Base-by-base conservation (phyloP, 2,329 filamentous ascomycete genomes). In the Macrophomina phaseolina region DNA sequence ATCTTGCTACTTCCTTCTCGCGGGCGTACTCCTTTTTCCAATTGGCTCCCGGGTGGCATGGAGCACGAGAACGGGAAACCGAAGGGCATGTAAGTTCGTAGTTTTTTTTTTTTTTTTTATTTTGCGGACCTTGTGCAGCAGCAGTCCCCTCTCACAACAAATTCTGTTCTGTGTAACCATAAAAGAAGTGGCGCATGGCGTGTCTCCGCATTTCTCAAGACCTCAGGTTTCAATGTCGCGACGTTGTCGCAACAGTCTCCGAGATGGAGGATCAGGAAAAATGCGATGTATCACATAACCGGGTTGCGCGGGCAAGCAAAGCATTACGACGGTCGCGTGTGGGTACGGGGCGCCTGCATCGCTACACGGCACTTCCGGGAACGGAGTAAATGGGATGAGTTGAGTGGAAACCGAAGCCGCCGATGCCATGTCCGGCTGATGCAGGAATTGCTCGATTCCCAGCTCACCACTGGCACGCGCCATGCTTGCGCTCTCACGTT, bases 211-310 rank as follows among this genome's bases (percentile, higher is more conserved):
- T 34, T 40, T 48, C 56, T 32, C 14, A 55, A n/a, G 36, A 28
- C 18, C 36, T 30, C 36, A 58, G 23, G 18, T 58, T 58, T 38
- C 38, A 58, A 58, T 36, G 36, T 42, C 55, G 55, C 38, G 38
- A 30, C 23, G 38, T 58, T 45, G 55, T 42, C 55, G 55, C 38
- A 58, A 58, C 38, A 58, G 55, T 42, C 40, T 45, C 36, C 38
- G 53, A 58, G 53, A 42, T 40, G 53, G 7, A 18, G 40, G 36
- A 18, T 46, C 34, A 40, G 23, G 32, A 28, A 16, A 49, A 52
- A 63, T 51, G 60, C 36, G 60, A 63, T 63, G 60, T 63, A 63
- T 63, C 60, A 63, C 56, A 60, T 60, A n/a, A n/a, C 55, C 55
- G 18, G 55, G 52, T 38, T 55, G 52, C 16, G 52, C 34, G 55